These are phyloP conservation scores for Apiotrichum gamsii DNA, from an alignment of 1,284 basidiomycete species.

Conservation along the genomic window DNA sequence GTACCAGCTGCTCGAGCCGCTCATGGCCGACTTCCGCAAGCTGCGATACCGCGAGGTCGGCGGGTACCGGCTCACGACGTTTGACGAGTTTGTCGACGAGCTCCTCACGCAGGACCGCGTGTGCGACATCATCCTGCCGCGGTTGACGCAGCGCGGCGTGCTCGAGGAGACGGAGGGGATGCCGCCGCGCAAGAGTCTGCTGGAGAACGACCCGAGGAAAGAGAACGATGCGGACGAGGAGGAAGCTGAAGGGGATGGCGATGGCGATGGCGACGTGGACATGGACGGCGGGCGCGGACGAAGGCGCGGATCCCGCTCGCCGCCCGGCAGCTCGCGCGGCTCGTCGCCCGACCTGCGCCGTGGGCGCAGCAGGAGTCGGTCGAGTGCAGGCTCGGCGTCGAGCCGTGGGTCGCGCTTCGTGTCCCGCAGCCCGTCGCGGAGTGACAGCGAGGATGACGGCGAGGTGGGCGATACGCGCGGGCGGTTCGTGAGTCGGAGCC, in stretches of 20 bases:
- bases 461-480: conserved; percentile 38
- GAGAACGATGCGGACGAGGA: conserved; percentile 12
- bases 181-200: conserved; percentile 67
- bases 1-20: conserved; percentile 85
- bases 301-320: conserved; percentile 23
- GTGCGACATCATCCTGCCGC: conserved; percentile 92
- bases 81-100: conserved; percentile 88
- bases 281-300: conserved; percentile 9
- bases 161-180: conserved; percentile 90
- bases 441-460: conserved; percentile 19
- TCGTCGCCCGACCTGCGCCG: conserved; percentile 26
- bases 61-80: conserved; percentile 74
- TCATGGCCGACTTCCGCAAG: conserved; percentile 90
- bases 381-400: conserved; percentile 8
- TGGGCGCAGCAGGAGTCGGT: conserved; percentile 12
- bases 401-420: conserved; percentile 27
- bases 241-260: conserved; percentile 5
- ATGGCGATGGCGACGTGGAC: conserved; percentile 13
- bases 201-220: conserved; percentile 44
- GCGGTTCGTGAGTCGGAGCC: conserved; percentile 37
- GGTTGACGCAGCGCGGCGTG: conserved; percentile 75
- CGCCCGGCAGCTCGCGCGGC: conserved; percentile 21
- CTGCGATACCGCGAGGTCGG: conserved; percentile 70
- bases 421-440: conserved; percentile 45
- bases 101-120: conserved; percentile 84